Conservation (phyloP, 73 alveolate genomes). For the Paramecium pentaurelia region DNA sequence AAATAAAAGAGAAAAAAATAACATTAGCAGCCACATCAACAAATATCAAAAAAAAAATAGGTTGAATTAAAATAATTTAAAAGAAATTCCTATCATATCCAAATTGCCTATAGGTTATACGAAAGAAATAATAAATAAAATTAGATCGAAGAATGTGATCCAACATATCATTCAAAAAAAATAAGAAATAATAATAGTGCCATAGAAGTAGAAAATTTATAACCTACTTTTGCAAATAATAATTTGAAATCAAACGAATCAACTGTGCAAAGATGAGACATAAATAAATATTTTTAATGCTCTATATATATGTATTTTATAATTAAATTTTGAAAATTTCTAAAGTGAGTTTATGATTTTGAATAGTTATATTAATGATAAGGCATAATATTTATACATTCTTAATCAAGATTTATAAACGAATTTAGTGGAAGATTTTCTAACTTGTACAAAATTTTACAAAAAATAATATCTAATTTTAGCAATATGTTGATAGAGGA, state of each 20-base stretch:
- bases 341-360: background rate
- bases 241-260: background rate
- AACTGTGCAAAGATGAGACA: background rate
- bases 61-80: conserved; percentile 10
- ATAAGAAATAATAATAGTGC: background rate
- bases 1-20: conserved; percentile 28
- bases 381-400: no score
- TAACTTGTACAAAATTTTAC: background rate
- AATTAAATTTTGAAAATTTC: background rate
- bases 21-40: background rate
- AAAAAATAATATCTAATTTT: background rate
- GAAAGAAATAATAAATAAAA: background rate
- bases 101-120: conserved; percentile 7
- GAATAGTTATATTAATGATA: no score
- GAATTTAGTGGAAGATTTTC: no score
- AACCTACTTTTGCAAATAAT: background rate
- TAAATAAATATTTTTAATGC: background rate
- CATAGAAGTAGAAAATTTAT: background rate
- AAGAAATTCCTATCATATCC: conserved; percentile 12
- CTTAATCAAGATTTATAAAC: no score
- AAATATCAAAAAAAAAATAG: background rate
- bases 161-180: conserved; percentile 24
- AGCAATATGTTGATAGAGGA: background rate
- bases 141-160: background rate
- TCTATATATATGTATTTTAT: background rate